Evolutionary conservation across 257 asterid species (phyloP).

Genomic region (Fraxinus anomala): DNA sequence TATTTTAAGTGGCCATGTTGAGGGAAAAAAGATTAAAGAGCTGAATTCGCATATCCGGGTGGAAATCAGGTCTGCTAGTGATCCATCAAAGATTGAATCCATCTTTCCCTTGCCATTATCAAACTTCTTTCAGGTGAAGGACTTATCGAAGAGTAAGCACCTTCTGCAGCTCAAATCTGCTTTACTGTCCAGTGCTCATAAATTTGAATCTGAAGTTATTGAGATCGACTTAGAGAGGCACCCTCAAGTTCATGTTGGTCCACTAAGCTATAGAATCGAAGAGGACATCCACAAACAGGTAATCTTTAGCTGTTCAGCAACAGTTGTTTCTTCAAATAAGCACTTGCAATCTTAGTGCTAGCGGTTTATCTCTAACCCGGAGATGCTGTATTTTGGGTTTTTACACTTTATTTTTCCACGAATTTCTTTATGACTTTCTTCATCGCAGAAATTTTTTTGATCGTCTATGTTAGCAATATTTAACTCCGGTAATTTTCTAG

Average conservation of each 20-base stretch:
- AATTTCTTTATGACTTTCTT: background rate
- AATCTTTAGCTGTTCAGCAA: slow-evolving; percentile 9
- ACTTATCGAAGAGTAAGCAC: slow-evolving; percentile 83
- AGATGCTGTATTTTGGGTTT: background rate
- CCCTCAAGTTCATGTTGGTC: slow-evolving; percentile 75
- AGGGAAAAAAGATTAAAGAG: slow-evolving; percentile 65
- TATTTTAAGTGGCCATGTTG: slow-evolving; percentile 83
- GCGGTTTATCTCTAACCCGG: background rate
- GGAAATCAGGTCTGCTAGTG: slow-evolving; percentile 68
- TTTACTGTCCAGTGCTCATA: slow-evolving; percentile 50
- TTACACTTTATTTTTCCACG: background rate
- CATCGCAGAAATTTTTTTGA: background rate
- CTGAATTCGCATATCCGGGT: slow-evolving; percentile 68
- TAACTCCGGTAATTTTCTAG: background rate
- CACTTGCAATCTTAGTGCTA: background rate
- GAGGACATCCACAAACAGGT: slow-evolving; percentile 88
- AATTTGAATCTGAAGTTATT: slow-evolving; percentile 70
- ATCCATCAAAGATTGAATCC: slow-evolving; percentile 68
- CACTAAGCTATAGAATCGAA: slow-evolving; percentile 59
- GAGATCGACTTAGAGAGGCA: slow-evolving; percentile 78
- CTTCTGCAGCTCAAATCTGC: slow-evolving; percentile 77
- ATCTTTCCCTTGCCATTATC: slow-evolving; percentile 85
- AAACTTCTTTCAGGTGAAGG: slow-evolving; percentile 93
- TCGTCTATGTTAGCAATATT: background rate
- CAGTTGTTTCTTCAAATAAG: background rate